Conservation (phyloP, 805 yeast genomes). For the Vanderwaltozyma tropicalis region DNA sequence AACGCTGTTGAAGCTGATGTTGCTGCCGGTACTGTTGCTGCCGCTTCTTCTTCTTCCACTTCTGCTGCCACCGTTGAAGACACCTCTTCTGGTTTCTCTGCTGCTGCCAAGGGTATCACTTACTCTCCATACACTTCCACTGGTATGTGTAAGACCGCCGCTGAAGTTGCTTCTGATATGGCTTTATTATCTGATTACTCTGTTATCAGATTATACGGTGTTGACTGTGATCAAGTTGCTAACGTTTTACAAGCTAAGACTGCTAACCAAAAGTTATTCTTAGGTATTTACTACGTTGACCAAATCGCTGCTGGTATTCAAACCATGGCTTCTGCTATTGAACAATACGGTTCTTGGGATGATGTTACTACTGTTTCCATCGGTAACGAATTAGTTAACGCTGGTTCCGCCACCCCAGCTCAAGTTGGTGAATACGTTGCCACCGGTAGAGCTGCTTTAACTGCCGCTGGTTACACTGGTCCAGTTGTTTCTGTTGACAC, state of each 20-base stretch:
- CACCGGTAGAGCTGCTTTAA: constrained; percentile 62
- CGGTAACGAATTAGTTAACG: constrained; percentile 96
- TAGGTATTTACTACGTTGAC: constrained; percentile 58
- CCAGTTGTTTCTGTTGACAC: constrained; percentile 93
- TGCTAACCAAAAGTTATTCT: constrained; percentile 55
- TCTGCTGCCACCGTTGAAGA: constrained; percentile 28
- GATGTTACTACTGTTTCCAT: constrained; percentile 69
- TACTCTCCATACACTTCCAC: constrained; percentile 68
- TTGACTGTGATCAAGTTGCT: constrained; percentile 73
- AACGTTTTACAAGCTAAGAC: constrained; percentile 60
- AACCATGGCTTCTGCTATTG: constrained; percentile 50
- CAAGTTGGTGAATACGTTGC: constrained; percentile 58
- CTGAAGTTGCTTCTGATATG: constrained; percentile 51
- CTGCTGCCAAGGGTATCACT: constrained; percentile 60
- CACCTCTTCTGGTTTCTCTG: constrained; percentile 27
- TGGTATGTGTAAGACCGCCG: constrained; percentile 59
- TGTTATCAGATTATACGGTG: constrained; percentile 74
- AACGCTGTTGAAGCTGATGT: constrained; percentile 21
- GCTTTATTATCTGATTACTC: constrained; percentile 41
- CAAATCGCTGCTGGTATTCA: constrained; percentile 44
- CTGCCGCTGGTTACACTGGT: constrained; percentile 80
- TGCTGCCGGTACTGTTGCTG: constrained; percentile 7
- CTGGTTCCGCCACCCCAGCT: constrained; percentile 61
- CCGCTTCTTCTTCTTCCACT: constrained; percentile 28
- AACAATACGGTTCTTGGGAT: constrained; percentile 64